Percentiles rank a stretch among this genome's conserved stretches.
phyloP scores from a whole-genome alignment of 257 asterid species.

The Primulina tabacum region DNA sequence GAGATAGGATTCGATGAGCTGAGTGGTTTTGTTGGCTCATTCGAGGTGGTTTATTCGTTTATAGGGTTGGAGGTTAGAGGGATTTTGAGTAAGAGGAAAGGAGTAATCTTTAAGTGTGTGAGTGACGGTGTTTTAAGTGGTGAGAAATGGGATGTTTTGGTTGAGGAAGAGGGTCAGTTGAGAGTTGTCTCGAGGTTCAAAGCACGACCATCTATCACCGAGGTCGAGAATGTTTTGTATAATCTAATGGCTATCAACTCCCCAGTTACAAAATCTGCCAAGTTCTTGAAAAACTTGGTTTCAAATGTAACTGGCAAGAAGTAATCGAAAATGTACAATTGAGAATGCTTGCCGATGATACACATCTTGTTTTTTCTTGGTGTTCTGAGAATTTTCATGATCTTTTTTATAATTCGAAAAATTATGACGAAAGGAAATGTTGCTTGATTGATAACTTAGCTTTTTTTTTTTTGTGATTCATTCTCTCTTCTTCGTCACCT shows the following conservation, averaged over 20 bases:
- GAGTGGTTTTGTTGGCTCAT: conserved; percentile 62
- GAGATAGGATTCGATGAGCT: conserved; percentile 55
- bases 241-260: conserved; percentile 88
- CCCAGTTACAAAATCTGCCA: conserved; percentile 69
- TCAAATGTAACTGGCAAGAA: conserved; percentile 58
- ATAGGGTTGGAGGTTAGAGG: conserved; percentile 89
- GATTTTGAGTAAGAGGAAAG: conserved; percentile 66
- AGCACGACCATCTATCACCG: conserved; percentile 53
- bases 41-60: conserved; percentile 78
- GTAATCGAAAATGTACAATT: conserved; percentile 28
- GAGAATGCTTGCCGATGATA: not conserved
- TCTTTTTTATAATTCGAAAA: conserved; percentile 7
- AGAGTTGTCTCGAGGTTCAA: conserved; percentile 58
- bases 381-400: not conserved
- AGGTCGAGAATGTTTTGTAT: conserved; percentile 78
- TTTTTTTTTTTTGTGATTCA: not conserved
- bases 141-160: conserved; percentile 75
- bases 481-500: not conserved
- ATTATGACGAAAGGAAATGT: not conserved
- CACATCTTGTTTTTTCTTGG: not conserved
- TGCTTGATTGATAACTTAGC: not conserved
- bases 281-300: conserved; percentile 69
- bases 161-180: conserved; percentile 66
- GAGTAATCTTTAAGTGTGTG: conserved; percentile 68
- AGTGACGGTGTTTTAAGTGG: conserved; percentile 76